A percentile compares a stretch with the other conserved stretches of the same genome.
phyloP scores from a whole-genome alignment of 257 asterid genomes.

The Solanum gracilifrons region DNA sequence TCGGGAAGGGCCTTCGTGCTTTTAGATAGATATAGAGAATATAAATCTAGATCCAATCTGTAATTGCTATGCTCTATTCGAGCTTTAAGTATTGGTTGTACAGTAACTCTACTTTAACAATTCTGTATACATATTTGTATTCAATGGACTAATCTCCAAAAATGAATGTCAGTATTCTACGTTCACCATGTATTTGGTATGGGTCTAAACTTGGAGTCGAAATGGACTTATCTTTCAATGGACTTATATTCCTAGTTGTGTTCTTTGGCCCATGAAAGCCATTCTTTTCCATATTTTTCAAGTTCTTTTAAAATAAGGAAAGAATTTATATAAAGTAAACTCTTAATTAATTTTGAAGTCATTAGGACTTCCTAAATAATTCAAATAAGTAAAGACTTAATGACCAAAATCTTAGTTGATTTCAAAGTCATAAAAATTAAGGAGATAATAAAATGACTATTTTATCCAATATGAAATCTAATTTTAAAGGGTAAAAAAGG shows the following conservation, averaged over 20 bases:
- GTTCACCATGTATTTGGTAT: background rate
- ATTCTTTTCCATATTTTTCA: background rate
- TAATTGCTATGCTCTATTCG: background rate
- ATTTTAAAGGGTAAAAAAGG: background rate
- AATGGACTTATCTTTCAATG: background rate
- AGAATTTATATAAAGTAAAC: background rate
- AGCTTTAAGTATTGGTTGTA: background rate
- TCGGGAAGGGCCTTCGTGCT: background rate
- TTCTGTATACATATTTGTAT: background rate
- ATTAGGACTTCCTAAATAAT: background rate
- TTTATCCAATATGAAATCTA: background rate
- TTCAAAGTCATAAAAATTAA: background rate
- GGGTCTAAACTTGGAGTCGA: background rate
- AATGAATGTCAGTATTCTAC: background rate
- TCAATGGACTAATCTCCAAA: background rate
- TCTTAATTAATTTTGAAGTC: background rate
- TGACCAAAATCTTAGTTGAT: background rate
- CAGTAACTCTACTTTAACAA: background rate
- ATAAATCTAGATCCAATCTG: background rate
- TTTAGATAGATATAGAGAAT: background rate
- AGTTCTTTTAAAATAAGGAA: background rate
- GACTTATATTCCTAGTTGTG: background rate
- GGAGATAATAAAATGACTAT: background rate
- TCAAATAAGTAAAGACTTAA: background rate
- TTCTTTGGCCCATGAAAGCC: background rate